phyloP scores from a whole-genome alignment of 225 moss, liverwort and hornwort species.

The Thuidium tamariscinum region DNA sequence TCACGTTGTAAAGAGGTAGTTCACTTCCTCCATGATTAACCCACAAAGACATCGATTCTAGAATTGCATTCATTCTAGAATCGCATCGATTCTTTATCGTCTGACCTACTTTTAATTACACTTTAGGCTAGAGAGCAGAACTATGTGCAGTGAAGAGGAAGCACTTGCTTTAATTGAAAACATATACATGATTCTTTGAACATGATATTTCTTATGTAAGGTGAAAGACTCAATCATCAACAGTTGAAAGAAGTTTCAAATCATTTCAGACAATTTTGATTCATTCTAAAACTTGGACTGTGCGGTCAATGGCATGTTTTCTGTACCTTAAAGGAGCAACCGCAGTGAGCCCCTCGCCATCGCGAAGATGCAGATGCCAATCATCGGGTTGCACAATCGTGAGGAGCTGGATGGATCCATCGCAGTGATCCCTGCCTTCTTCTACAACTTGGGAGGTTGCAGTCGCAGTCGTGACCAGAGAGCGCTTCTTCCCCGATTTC shows the following conservation, averaged over 20 bases:
- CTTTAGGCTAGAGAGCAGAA: neutral
- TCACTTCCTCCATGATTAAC: neutral
- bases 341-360: conserved; percentile 77
- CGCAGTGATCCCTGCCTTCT: neutral
- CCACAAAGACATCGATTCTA: neutral
- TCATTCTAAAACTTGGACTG: neutral
- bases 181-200: neutral
- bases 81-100: neutral
- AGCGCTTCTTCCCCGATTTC: neutral
- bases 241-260: neutral
- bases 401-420: conserved; percentile 30
- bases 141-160: neutral
- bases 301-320: neutral
- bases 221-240: neutral
- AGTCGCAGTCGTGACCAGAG: neutral
- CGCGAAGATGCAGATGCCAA: conserved; percentile 95
- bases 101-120: neutral
- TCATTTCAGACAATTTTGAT: neutral
- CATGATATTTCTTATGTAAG: neutral
- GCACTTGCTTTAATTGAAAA: neutral
- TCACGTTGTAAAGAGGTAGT: neutral
- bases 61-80: neutral
- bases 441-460: neutral
- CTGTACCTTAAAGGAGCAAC: conserved; percentile 74
- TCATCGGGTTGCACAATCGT: conserved; percentile 83